Conservation (phyloP, 306 rosid species). For the Fragaria nilgerrensis region DNA sequence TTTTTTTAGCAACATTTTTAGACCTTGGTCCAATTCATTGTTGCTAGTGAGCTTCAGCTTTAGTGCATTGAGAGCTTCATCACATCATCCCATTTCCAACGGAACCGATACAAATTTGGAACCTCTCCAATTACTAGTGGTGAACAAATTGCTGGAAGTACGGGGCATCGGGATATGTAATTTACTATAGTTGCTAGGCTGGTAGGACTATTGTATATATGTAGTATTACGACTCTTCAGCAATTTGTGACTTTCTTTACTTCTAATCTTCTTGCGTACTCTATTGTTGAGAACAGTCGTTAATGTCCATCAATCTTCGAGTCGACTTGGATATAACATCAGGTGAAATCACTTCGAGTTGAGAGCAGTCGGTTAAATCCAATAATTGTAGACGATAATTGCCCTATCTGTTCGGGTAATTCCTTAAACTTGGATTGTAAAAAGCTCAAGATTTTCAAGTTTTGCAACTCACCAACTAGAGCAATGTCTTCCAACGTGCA, state of each 20-base stretch:
- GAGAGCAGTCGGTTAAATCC: constrained; percentile 35
- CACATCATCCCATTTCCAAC: constrained; percentile 11
- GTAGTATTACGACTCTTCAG: no score
- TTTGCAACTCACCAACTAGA: constrained; percentile 33
- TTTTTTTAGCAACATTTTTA: constrained; percentile 27
- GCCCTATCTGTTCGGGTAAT: constrained; percentile 31
- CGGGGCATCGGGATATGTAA: constrained; percentile 22
- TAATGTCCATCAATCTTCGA: constrained; percentile 51
- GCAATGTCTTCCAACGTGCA: constrained; percentile 23
- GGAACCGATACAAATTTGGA: constrained; percentile 42
- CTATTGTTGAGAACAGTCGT: no score
- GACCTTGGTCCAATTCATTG: constrained; percentile 25
- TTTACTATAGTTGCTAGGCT: no score
- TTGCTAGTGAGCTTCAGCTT: constrained; percentile 21
- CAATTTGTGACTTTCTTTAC: no score
- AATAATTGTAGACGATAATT: constrained; percentile 34
- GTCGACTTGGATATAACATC: constrained; percentile 23
- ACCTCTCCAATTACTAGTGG: constrained; percentile 20
- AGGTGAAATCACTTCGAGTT: constrained; percentile 32
- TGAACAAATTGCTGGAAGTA: constrained; percentile 24
- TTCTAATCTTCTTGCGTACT: no score
- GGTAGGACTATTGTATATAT: no score
- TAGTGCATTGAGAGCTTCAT: constrained; percentile 20
- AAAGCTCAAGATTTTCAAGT: constrained; percentile 43
- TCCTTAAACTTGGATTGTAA: constrained; percentile 20